These are phyloP conservation scores for Hordeum marinum DNA, from an alignment of 176 grass and related monocot species.

Conservation along the genomic window DNA sequence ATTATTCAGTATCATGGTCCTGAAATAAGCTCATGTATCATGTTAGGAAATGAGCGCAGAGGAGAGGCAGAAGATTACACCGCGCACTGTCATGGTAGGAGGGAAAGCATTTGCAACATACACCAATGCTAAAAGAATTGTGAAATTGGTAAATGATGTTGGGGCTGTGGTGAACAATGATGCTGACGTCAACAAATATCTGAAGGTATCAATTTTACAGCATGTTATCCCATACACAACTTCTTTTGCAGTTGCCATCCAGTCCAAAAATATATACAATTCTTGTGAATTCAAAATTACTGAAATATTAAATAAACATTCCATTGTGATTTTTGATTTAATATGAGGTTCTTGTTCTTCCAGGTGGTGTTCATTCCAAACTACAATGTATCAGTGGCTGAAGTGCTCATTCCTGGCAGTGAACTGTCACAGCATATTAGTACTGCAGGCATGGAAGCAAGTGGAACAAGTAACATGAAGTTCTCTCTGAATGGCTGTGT, in stretches of 20 bases:
- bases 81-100: conserved; percentile 64
- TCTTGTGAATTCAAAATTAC: background rate
- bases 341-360: background rate
- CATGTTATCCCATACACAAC: background rate
- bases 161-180: conserved; percentile 70
- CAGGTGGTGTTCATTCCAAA: conserved; percentile 98
- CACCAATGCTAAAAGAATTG: conserved; percentile 80
- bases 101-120: conserved; percentile 89
- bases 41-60: conserved; percentile 63
- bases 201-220: conserved; percentile 53
- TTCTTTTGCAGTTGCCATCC: background rate
- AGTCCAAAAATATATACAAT: background rate
- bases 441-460: conserved; percentile 99
- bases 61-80: conserved; percentile 55
- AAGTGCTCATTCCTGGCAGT: conserved; percentile 97
- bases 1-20: conserved; percentile 1
- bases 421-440: conserved; percentile 95
- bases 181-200: conserved; percentile 59
- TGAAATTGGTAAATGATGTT: conserved; percentile 83
- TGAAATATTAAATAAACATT: background rate
- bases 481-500: conserved; percentile 93
- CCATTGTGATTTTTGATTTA: background rate
- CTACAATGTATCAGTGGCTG: conserved; percentile 96
- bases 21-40: conserved; percentile 27
- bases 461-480: conserved; percentile 99